phyloP scores from a whole-genome alignment of 2,329 filamentous ascomycete genomes.

The Penicillium freii region DNA sequence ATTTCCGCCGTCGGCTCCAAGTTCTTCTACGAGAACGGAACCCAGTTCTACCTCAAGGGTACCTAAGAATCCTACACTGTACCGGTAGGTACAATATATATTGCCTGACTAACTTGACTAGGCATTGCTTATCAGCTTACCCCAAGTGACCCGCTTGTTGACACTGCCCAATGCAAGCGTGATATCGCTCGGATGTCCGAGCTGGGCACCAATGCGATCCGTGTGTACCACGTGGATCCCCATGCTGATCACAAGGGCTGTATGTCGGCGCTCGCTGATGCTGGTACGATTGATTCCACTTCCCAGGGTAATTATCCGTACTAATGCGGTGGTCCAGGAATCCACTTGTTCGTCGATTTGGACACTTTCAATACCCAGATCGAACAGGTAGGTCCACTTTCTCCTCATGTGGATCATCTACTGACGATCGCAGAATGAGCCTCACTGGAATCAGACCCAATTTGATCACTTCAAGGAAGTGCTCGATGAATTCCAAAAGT shows the following conservation, averaged over 20 bases:
- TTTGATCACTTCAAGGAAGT: slow-evolving; percentile 66
- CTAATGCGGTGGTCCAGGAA: not conserved
- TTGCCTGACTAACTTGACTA: slow-evolving; percentile 36
- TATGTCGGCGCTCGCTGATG: slow-evolving; percentile 76
- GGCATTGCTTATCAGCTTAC: slow-evolving; percentile 70
- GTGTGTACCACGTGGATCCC: slow-evolving; percentile 83
- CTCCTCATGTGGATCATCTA: not conserved
- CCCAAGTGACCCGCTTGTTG: slow-evolving; percentile 71
- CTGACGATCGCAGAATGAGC: slow-evolving; percentile 47
- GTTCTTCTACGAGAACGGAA: slow-evolving; percentile 77
- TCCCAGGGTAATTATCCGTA: not conserved
- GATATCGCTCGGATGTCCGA: slow-evolving; percentile 77
- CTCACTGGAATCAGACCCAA: slow-evolving; percentile 72
- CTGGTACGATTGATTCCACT: slow-evolving; percentile 52
- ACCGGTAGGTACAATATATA: not conserved
- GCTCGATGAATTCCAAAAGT: slow-evolving; percentile 73
- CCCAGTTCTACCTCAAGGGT: slow-evolving; percentile 85
- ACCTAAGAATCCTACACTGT: slow-evolving; percentile 6
- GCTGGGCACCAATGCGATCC: slow-evolving; percentile 78
- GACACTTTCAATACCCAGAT: slow-evolving; percentile 53
- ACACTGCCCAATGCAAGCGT: slow-evolving; percentile 71
- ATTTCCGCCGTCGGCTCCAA: slow-evolving; percentile 70
- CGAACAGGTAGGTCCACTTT: slow-evolving; percentile 33
- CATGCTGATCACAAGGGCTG: slow-evolving; percentile 69
- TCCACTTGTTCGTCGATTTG: slow-evolving; percentile 81